phyloP scores from a whole-genome alignment of 1,139 yeast genomes.

The Yamadazyma dushanensis region DNA sequence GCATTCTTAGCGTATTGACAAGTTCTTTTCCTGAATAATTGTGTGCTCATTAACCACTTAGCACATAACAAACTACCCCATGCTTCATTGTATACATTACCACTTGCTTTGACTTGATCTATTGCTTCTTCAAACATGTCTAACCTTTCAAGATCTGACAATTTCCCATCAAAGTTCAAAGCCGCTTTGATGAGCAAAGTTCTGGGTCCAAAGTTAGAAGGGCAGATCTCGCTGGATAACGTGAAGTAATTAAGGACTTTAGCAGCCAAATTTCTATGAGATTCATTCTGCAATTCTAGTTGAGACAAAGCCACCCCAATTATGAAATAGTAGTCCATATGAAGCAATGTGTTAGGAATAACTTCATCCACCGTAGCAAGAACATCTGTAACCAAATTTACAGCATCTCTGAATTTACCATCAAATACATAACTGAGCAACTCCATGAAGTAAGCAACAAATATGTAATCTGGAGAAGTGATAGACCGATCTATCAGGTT shows the following conservation, averaged over 20 bases:
- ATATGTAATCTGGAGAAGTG: conserved; percentile 10
- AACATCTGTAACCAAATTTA: conserved; percentile 18
- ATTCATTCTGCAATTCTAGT: neutral
- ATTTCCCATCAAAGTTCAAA: conserved; percentile 17
- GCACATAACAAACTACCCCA: conserved; percentile 48
- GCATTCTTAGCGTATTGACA: conserved; percentile 22
- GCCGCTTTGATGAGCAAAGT: conserved; percentile 36
- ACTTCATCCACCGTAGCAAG: conserved; percentile 18
- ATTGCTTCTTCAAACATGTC: conserved; percentile 52
- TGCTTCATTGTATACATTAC: conserved; percentile 38
- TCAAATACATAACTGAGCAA: conserved; percentile 5
- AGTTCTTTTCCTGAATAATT: conserved; percentile 22
- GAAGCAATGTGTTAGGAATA: conserved; percentile 26
- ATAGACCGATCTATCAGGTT: conserved; percentile 5
- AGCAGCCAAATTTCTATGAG: conserved; percentile 4
- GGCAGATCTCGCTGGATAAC: conserved; percentile 36
- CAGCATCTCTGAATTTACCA: conserved; percentile 24
- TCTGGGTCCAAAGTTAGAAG: conserved; percentile 37
- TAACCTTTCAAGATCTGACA: conserved; percentile 33
- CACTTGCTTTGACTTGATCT: conserved; percentile 32
- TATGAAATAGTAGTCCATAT: conserved; percentile 21
- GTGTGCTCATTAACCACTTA: conserved; percentile 39
- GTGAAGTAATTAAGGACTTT: conserved; percentile 23
- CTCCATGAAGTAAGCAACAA: conserved; percentile 7
- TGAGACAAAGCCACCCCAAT: conserved; percentile 9